Base-by-base conservation (phyloP, 192 early-diverging fungal genomes). In the Thamnidium elegans region DNA sequence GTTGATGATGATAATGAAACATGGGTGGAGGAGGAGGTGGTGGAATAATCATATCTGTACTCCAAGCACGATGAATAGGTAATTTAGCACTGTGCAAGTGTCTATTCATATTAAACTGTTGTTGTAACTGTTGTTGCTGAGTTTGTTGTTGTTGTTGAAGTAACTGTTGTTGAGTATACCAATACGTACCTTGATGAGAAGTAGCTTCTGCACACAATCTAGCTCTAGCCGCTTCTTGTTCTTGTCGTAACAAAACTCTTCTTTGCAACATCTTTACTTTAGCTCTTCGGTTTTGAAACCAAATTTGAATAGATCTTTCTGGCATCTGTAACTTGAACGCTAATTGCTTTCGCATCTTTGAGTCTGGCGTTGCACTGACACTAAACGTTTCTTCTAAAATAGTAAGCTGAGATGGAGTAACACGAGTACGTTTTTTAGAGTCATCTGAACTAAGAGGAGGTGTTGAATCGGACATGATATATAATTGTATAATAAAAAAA, bases 271-370 rank as follows among this genome's bases (percentile, higher is more conserved):
- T 81, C 79, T 92, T 92, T 42, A 89, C 80, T 66, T 92, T 92
- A 20, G 89, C 89, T 17, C 90, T 75, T 42, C 87, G 73, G 75
- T 92, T 92, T 65, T 92, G 90, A 72, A 92, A 92, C 90, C 90
- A 92, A 42, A 92, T 89, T 61, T 92, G 90, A 62, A 92, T 86
- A 26, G 89, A 81, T 39, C 90, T 79, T 46, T 81, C 77, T 2
- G 85, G 80, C 87, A 92, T 88, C 47, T 85, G 81, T 17, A 91
- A 68, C 26, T 79, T 77, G 64, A 81, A 75, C 34, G 86, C 87
- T 13, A 92, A 71, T 14, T 78, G 78, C 63, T 89, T 82, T 7
- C 90, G 81, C 50, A 85, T 77, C 42, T 86, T 83, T 14, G 80
- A 74, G 56, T 81, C 83, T 30, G 90, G 90, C 17, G 85, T 86